A percentile compares a stretch with the other conserved stretches of the same genome.
Conservation (phyloP, 345 rosid species). For the Corchorus capsularis region DNA sequence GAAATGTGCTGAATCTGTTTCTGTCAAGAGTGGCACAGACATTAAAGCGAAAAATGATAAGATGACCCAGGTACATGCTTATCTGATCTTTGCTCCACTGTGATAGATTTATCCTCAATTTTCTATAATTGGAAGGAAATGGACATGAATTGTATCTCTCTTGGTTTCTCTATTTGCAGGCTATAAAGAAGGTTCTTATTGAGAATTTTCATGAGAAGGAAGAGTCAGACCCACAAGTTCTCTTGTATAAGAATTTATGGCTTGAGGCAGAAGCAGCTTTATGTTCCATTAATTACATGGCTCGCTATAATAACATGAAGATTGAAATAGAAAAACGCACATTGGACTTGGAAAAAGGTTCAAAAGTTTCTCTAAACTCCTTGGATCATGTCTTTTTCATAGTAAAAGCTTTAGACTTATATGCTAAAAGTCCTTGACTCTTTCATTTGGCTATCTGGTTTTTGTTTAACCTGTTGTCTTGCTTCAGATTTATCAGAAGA, state of each 20-base stretch:
- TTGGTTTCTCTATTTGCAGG: slow-evolving; percentile 47
- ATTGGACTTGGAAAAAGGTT: slow-evolving; percentile 42
- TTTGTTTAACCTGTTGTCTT: slow-evolving; percentile 1
- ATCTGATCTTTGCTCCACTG: slow-evolving; percentile 8
- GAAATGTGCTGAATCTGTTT: slow-evolving; percentile 21
- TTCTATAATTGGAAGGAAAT: neutral
- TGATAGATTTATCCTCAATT: neutral
- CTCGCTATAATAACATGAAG: slow-evolving; percentile 68
- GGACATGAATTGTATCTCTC: neutral
- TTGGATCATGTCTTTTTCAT: slow-evolving; percentile 8
- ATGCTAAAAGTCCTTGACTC: neutral
- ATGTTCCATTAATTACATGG: slow-evolving; percentile 62
- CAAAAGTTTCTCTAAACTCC: neutral
- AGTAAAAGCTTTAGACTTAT: neutral
- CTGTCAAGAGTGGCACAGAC: slow-evolving; percentile 31
- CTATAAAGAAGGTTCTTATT: slow-evolving; percentile 65
- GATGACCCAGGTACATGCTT: slow-evolving; percentile 60
- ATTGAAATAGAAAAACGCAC: slow-evolving; percentile 50
- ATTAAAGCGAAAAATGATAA: slow-evolving; percentile 44
- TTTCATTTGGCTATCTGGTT: slow-evolving; percentile 6
- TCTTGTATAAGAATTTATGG: slow-evolving; percentile 89
- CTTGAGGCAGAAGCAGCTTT: slow-evolving; percentile 92
- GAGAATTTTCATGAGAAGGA: slow-evolving; percentile 61
- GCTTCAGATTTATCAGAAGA: slow-evolving; percentile 27
- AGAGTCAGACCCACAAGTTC: slow-evolving; percentile 54